Base-by-base conservation (phyloP, 495 filamentous ascomycete genomes). In the Penicillium bialowiezense region DNA sequence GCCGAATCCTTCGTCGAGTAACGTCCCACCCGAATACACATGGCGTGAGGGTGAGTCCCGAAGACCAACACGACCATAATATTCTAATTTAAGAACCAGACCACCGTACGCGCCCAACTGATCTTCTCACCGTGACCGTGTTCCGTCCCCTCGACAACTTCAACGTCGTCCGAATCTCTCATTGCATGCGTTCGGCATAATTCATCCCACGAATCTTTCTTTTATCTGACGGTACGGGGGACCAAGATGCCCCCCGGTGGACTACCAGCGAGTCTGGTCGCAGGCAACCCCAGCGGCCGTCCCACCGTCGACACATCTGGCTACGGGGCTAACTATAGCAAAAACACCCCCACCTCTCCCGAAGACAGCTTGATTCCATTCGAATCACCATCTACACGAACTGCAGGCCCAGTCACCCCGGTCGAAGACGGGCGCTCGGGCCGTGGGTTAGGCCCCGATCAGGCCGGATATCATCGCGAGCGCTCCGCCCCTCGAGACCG, bases 201-300 rank as follows among this genome's bases (percentile, higher is more conserved):
- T 51, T 59, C 41, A 33, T 24, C 10, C 32, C 36, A 24, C 23
- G 40, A n/a, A n/a, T n/a, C 28, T 40, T 56, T 26, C 18, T 35
- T 50, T 51, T 33, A n/a, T 44, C 38, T 59, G 52, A 64, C 58
- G n/a, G n/a, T n/a, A n/a, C n/a, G 58, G 61, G 59, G 67, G 64
- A 56, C 52, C 61, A 62, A 60, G 50, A 74, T 74, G 71, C 65
- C 71, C 69, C 68, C 71, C 55, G 69, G 67, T 64, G 71, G 70
- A 55, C 67, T 71, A 19, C 72, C 72, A 58, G 70, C 72, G 55
- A 76, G 71, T 62, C 66, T 76, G 60, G 67, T 74, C 62, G 70
- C 73, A 55, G 73, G 73, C 60, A 70, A 76, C 50, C 67, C 65
- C 44, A 68, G 61, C 50, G 62, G 63, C 58, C 68, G 66, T 49